Evolutionary conservation across 306 rosid species (phyloP).

Genomic region (Trifolium fragiferum): DNA sequence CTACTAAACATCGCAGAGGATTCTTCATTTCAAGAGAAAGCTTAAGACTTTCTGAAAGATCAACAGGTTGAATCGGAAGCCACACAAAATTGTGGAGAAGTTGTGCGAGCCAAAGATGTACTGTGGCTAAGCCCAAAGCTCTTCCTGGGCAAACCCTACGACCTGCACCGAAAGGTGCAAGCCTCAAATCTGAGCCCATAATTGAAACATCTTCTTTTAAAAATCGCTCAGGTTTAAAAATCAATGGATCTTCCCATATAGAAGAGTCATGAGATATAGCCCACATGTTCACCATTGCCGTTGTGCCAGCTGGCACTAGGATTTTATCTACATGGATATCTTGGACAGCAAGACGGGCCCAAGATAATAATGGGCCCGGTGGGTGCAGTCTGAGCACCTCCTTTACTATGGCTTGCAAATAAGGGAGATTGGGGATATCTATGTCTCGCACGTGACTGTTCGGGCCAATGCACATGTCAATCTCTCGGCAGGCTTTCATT

Average conservation of each 20-base stretch:
- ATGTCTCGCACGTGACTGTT: slow-evolving; percentile 64
- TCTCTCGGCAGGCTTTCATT: slow-evolving; percentile 64
- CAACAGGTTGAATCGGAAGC: slow-evolving; percentile 59
- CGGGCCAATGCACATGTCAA: slow-evolving; percentile 59
- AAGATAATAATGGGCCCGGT: slow-evolving; percentile 89
- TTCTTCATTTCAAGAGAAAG: slow-evolving; percentile 85
- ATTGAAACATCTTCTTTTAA: slow-evolving; percentile 62
- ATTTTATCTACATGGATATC: slow-evolving; percentile 71
- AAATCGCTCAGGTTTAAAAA: slow-evolving; percentile 74
- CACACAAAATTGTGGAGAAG: slow-evolving; percentile 67
- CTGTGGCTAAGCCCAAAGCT: slow-evolving; percentile 71
- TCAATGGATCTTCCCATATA: slow-evolving; percentile 79
- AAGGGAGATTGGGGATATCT: slow-evolving; percentile 68
- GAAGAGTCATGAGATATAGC: slow-evolving; percentile 77
- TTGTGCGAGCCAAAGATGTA: slow-evolving; percentile 80
- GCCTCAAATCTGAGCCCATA: slow-evolving; percentile 77
- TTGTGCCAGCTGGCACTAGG: slow-evolving; percentile 83
- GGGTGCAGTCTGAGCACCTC: slow-evolving; percentile 89
- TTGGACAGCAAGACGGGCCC: slow-evolving; percentile 84
- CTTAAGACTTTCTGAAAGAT: slow-evolving; percentile 72
- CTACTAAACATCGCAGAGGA: slow-evolving; percentile 52
- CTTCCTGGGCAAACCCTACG: slow-evolving; percentile 83
- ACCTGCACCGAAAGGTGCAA: slow-evolving; percentile 90
- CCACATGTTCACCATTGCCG: slow-evolving; percentile 98
- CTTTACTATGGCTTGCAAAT: slow-evolving; percentile 80